phyloP scores from a whole-genome alignment of 1,284 basidiomycete genomes.

The Irpex sp. region DNA sequence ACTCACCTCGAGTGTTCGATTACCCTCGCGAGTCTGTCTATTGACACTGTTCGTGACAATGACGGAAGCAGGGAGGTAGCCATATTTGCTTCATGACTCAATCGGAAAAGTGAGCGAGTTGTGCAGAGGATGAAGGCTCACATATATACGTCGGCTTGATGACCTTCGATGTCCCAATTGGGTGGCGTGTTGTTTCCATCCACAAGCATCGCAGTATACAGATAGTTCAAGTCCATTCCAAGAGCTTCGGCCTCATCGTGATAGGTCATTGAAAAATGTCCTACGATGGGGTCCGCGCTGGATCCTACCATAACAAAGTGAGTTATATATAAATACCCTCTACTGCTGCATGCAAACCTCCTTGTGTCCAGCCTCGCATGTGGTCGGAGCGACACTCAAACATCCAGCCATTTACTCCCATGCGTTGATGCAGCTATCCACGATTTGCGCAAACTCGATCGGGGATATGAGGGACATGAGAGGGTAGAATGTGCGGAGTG shows the following conservation, averaged over 20 bases:
- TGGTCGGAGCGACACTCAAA: conserved; percentile 67
- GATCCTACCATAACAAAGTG: conserved; percentile 35
- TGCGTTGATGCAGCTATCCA: conserved; percentile 64
- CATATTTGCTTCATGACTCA: conserved; percentile 40
- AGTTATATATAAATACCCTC: background rate
- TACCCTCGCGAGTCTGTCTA: conserved; percentile 61
- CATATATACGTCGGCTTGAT: conserved; percentile 66
- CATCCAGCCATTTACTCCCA: conserved; percentile 70
- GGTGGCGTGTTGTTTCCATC: conserved; percentile 60
- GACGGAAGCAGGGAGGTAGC: conserved; percentile 59
- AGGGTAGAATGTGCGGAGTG: conserved; percentile 65
- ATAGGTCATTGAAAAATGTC: conserved; percentile 61
- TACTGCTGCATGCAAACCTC: conserved; percentile 32
- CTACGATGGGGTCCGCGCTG: conserved; percentile 58
- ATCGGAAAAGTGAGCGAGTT: background rate
- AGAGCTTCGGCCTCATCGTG: conserved; percentile 56
- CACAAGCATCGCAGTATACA: conserved; percentile 53
- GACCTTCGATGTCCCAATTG: conserved; percentile 62
- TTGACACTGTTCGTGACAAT: conserved; percentile 56
- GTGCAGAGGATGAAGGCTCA: conserved; percentile 23
- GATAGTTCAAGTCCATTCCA: conserved; percentile 54
- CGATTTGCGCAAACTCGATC: conserved; percentile 59
- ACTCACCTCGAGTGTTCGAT: conserved; percentile 56
- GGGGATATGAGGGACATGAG: conserved; percentile 61
- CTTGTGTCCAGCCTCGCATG: conserved; percentile 65